phyloP scores from a whole-genome alignment of 176 grass and related monocot species.

The Pharus latifolius region DNA sequence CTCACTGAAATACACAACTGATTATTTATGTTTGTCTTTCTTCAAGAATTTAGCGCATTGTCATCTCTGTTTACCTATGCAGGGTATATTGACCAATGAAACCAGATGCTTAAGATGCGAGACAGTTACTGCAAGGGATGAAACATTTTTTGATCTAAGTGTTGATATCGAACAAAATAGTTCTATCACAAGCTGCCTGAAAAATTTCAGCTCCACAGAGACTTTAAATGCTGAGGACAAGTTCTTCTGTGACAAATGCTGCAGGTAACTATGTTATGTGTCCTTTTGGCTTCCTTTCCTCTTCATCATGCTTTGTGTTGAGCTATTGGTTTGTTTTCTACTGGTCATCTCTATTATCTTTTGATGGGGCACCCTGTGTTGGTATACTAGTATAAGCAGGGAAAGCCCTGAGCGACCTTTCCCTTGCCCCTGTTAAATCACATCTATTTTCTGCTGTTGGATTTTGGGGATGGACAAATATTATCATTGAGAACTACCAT shows the following conservation, averaged over 20 bases:
- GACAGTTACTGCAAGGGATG: slow-evolving; percentile 87
- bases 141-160: slow-evolving; percentile 88
- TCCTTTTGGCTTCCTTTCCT: slow-evolving; percentile 1
- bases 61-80: slow-evolving; percentile 24
- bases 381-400: not conserved
- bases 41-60: not conserved
- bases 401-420: not conserved
- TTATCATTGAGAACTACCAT: not conserved
- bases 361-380: not conserved
- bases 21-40: not conserved
- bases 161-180: slow-evolving; percentile 97
- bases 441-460: not conserved
- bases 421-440: not conserved
- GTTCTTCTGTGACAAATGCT: slow-evolving; percentile 97
- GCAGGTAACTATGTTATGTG: slow-evolving; percentile 44
- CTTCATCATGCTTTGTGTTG: not conserved
- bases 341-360: slow-evolving; percentile 1
- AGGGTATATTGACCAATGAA: slow-evolving; percentile 94
- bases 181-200: slow-evolving; percentile 91
- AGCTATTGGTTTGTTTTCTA: slow-evolving; percentile 1
- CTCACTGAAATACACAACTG: not conserved
- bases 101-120: slow-evolving; percentile 85
- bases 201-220: slow-evolving; percentile 93
- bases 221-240: slow-evolving; percentile 96
- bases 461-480: not conserved